Evolutionary conservation across 75 land plant genomes (phyloP), one percentile per base, ranked within the genome.

Genomic region (Pseudotsuga menziesii): DNA sequence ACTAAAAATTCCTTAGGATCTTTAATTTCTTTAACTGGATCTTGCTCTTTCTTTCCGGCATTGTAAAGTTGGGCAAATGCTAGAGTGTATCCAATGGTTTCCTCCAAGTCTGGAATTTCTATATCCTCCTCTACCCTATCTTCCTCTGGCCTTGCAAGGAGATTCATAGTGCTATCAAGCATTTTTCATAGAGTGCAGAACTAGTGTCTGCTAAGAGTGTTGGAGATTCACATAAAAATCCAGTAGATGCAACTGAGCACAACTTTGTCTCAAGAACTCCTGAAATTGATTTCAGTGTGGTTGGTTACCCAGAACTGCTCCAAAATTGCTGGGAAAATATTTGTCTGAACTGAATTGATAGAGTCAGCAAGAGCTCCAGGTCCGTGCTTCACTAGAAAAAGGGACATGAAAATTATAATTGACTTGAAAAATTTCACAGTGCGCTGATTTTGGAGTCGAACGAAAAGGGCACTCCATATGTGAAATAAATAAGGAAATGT

Each of bases 41-140:
- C 99, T 7, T 93, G 96, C 73, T 91, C 99, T 61, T 87, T 91
- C 82, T 88, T 97, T 72, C 94, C 95, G 64, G 98, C 94, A 91
- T 95, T 92, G 59, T 92, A 83, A 23, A 97, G 92, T 26, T 83
- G 87, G 22, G 93, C 91, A 82, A 89, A 97, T 8, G 88, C 79
- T 32, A 93, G 88, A 73, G 91, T 78, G 71, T 97, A 95, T 39
- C 94, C 92, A 4, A 80, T 82, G 66, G 87, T 85, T 73, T 95
- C 95, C 16, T 80, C 89, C 69, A 97, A 57, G 74, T 95, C 99
- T 5, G 92, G 96, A 39, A 89, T 85, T 58, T 90, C 99, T 58
- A 73, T 75, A 48, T 94, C 96, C 26, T 91, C 91, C 35, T 88
- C 92, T 5, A 88, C 93, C 73, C 95, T 85, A 15, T 89, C 88